A percentile compares a stretch with the other conserved stretches of the same genome.
These are phyloP conservation scores for Trypanosoma rangeli DNA, from an alignment of 208 protist genomes.

Conservation along the genomic window DNA sequence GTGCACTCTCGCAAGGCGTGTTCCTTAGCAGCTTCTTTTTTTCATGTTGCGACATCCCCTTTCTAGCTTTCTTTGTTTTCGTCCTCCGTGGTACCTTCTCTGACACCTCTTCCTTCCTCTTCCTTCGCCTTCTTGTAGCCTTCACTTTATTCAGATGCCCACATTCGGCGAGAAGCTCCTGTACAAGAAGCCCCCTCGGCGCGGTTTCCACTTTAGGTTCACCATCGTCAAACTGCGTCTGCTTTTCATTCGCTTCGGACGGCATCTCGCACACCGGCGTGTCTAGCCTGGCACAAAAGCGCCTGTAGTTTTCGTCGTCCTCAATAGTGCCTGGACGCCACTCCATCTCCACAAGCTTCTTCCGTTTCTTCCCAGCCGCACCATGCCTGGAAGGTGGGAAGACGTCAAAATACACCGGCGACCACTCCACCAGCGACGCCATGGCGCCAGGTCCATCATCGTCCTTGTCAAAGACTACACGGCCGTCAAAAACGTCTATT, in stretches of 20 bases:
- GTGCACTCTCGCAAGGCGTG: background rate
- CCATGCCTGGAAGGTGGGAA: background rate
- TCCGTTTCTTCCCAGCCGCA: background rate
- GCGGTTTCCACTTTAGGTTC: background rate
- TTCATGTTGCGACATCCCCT: background rate
- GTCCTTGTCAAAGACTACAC: constrained; percentile 1
- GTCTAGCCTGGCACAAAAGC: constrained; percentile 5
- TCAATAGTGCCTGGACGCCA: constrained; percentile 9
- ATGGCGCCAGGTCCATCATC: background rate
- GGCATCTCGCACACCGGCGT: background rate
- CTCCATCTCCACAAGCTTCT: background rate
- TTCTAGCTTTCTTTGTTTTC: background rate
- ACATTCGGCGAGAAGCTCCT: background rate
- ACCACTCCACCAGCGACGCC: constrained; percentile 9
- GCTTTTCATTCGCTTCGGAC: background rate
- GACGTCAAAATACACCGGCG: constrained; percentile 4
- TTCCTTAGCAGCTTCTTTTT: background rate
- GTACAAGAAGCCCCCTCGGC: constrained; percentile 13
- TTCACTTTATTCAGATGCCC: constrained; percentile 2
- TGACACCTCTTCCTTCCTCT: background rate
- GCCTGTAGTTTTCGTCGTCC: constrained; percentile 17
- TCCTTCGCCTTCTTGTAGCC: background rate
- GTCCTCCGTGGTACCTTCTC: background rate
- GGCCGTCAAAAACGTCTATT: constrained; percentile 13
- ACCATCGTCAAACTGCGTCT: background rate